A percentile compares a stretch with the other conserved stretches of the same genome.
Conservation (phyloP, 495 filamentous ascomycete genomes). For the Talaromyces adpressus region DNA sequence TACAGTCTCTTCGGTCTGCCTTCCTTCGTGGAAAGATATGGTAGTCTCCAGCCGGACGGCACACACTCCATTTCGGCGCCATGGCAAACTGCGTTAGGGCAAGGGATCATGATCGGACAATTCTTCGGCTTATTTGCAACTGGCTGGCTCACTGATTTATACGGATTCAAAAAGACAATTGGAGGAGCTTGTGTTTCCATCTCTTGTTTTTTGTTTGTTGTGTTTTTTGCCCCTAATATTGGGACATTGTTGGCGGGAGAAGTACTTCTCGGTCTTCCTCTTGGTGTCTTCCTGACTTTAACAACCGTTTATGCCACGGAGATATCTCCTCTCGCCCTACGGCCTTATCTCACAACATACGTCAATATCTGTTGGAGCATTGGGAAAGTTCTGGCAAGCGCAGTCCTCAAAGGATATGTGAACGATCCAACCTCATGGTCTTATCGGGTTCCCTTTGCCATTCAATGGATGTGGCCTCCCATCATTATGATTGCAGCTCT, state of each 20-base stretch:
- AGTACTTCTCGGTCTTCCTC: conserved; percentile 16
- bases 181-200: conserved; percentile 47
- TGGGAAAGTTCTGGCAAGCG: conserved; percentile 44
- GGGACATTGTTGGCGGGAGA: conserved; percentile 7
- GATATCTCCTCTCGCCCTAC: conserved; percentile 34
- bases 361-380: conserved; percentile 42
- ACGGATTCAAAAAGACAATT: conserved; percentile 45
- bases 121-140: conserved; percentile 28
- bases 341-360: conserved; percentile 38
- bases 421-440: conserved; percentile 33
- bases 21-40: conserved; percentile 53
- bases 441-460: conserved; percentile 48
- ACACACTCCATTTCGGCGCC: conserved; percentile 50
- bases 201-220: conserved; percentile 15
- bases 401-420: conserved; percentile 35
- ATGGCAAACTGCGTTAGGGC: conserved; percentile 63
- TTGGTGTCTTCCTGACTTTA: conserved; percentile 44
- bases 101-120: conserved; percentile 31
- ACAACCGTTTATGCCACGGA: conserved; percentile 47
- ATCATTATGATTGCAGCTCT: conserved; percentile 28
- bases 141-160: conserved; percentile 35
- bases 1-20: conserved; percentile 26
- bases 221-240: conserved; percentile 19
- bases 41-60: conserved; percentile 34
- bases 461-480: conserved; percentile 50